These are phyloP conservation scores for Daldinia concentrica DNA, from an alignment of 495 filamentous ascomycete genomes.

Conservation along the genomic window DNA sequence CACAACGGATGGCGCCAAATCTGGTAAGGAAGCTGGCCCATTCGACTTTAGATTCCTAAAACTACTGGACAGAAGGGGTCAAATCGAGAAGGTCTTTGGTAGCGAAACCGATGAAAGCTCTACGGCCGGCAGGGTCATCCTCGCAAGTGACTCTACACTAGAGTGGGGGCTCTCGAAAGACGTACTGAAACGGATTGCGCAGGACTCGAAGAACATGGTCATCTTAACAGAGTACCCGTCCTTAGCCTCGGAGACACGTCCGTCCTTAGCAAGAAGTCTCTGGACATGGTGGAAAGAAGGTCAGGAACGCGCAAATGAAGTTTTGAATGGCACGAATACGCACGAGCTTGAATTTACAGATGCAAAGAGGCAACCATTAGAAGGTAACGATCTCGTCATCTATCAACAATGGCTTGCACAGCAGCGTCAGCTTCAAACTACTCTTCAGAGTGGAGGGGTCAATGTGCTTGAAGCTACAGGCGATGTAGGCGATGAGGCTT, in stretches of 20 bases:
- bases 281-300: constrained; percentile 79
- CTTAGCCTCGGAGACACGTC: constrained; percentile 46
- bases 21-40: constrained; percentile 67
- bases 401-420: constrained; percentile 94
- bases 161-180: constrained; percentile 96
- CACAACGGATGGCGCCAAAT: constrained; percentile 48
- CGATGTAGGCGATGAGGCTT: constrained; percentile 84
- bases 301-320: constrained; percentile 69
- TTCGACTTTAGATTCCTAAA: constrained; percentile 91
- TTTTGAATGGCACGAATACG: constrained; percentile 69
- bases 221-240: constrained; percentile 78
- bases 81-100: constrained; percentile 70
- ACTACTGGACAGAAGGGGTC: constrained; percentile 78
- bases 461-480: constrained; percentile 72
- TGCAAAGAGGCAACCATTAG: constrained; percentile 69
- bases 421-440: constrained; percentile 79
- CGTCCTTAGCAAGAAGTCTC: constrained; percentile 65
- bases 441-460: constrained; percentile 71
- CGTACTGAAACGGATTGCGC: constrained; percentile 76
- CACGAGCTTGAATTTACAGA: constrained; percentile 67
- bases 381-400: constrained; percentile 74
- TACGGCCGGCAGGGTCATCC: constrained; percentile 74
- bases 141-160: constrained; percentile 88
- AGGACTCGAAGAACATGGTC: constrained; percentile 80
- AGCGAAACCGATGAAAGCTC: constrained; percentile 50